Percentiles rank a stretch among this genome's conserved stretches.
Evolutionary conservation across 805 yeast species (phyloP).

Genomic region (Danielia oregonensis): DNA sequence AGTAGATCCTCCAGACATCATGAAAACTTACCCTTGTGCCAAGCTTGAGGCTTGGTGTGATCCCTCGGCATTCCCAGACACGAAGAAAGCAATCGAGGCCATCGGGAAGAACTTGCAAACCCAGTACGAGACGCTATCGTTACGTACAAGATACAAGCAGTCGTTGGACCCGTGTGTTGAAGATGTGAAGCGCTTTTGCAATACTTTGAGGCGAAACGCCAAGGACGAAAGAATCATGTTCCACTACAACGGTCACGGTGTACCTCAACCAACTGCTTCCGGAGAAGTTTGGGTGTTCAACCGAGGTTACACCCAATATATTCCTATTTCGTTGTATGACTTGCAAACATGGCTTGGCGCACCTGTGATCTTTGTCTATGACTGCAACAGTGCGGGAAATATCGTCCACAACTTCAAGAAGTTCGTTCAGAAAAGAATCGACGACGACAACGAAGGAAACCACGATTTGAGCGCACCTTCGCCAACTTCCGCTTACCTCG

Average conservation of each 20-base stretch:
- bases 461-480: constrained; percentile 52
- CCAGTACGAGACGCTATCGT: constrained; percentile 85
- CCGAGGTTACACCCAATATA: constrained; percentile 94
- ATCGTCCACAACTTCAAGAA: constrained; percentile 85
- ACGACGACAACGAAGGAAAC: constrained; percentile 70
- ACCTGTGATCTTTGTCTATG: constrained; percentile 92
- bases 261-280: constrained; percentile 91
- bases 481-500: constrained; percentile 67
- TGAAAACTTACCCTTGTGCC: constrained; percentile 91
- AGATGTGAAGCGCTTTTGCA: constrained; percentile 88
- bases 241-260: constrained; percentile 98
- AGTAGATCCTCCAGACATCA: constrained; percentile 95
- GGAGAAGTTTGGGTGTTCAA: constrained; percentile 99
- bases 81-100: constrained; percentile 85
- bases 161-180: constrained; percentile 93
- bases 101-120: constrained; percentile 84
- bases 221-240: constrained; percentile 90
- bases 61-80: constrained; percentile 75
- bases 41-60: constrained; percentile 91
- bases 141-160: constrained; percentile 86
- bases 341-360: constrained; percentile 97
- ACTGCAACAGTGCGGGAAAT: constrained; percentile 92
- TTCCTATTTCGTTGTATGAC: constrained; percentile 93
- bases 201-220: constrained; percentile 82
- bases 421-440: constrained; percentile 85